Evolutionary conservation across 106 monocot genomes (phyloP).

Genomic region (Apostasia ramifera): DNA sequence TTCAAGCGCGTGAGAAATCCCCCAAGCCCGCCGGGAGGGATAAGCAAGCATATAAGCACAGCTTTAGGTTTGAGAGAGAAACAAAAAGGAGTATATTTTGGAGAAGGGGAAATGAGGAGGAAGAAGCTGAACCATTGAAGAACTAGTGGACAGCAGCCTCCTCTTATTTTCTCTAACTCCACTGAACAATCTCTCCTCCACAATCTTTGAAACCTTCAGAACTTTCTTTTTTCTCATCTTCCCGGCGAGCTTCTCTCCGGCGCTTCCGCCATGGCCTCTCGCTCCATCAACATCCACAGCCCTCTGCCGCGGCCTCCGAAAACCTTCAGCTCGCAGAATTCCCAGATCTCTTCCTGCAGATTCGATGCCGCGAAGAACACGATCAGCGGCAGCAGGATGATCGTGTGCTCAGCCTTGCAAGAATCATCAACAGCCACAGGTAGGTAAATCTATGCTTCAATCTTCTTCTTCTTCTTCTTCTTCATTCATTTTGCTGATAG

Average conservation of each 20-base stretch:
- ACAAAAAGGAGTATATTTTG: no score
- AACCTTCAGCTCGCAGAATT: background rate
- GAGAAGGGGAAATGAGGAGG: no score
- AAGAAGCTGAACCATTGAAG: no score
- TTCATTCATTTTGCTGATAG: background rate
- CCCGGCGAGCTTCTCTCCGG: background rate
- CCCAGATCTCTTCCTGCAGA: background rate
- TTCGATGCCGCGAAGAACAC: conserved; percentile 5
- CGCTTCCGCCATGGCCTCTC: conserved; percentile 28
- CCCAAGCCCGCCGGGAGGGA: no score
- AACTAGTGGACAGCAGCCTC: no score
- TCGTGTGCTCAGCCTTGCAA: conserved; percentile 14
- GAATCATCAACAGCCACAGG: conserved; percentile 33
- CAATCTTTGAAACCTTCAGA: no score
- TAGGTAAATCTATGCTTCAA: background rate
- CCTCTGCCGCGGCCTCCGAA: conserved; percentile 22
- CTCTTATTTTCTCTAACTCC: no score
- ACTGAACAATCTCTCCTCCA: no score
- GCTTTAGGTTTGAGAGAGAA: no score
- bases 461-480: background rate
- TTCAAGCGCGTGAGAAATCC: no score
- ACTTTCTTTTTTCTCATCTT: no score
- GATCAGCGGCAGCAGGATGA: background rate
- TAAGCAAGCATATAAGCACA: no score
- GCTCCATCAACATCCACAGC: conserved; percentile 26